A percentile compares a stretch with the other conserved stretches of the same genome.
These are phyloP conservation scores for Hypoxylon sp. DNA, from an alignment of 2,329 filamentous ascomycete genomes.

Conservation along the genomic window DNA sequence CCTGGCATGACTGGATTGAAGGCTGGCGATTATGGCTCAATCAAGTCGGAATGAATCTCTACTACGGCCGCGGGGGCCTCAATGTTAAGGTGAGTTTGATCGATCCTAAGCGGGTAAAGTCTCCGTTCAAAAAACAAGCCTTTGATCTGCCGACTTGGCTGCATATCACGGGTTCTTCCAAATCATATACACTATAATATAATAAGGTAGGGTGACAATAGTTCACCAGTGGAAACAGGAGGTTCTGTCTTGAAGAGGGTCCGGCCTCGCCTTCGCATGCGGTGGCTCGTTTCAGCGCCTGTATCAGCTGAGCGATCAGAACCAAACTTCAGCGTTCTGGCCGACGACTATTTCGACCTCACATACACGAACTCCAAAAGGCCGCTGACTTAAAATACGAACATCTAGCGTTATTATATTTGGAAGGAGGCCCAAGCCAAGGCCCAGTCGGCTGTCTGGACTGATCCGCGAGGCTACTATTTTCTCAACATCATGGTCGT, in stretches of 20 bases:
- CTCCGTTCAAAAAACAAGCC: slow-evolving; percentile 41
- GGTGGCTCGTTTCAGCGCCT: slow-evolving; percentile 44
- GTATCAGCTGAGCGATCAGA: slow-evolving; percentile 42
- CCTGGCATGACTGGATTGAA: slow-evolving; percentile 75
- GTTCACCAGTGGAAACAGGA: slow-evolving; percentile 34
- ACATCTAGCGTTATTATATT: slow-evolving; percentile 73
- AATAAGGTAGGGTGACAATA: slow-evolving; percentile 18
- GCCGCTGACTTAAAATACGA: slow-evolving; percentile 41
- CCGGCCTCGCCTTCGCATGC: slow-evolving; percentile 21
- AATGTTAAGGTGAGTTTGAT: slow-evolving; percentile 66
- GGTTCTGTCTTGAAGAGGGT: slow-evolving; percentile 13
- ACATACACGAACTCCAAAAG: slow-evolving; percentile 17
- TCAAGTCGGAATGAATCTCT: slow-evolving; percentile 77
- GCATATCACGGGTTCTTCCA: slow-evolving; percentile 22
- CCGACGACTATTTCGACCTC: slow-evolving; percentile 13
- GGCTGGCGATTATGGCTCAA: slow-evolving; percentile 76
- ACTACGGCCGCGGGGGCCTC: slow-evolving; percentile 78
- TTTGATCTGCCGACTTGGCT: slow-evolving; percentile 43
- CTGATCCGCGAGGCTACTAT: slow-evolving; percentile 77
- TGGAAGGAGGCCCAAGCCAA: slow-evolving; percentile 78
- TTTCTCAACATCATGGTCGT: slow-evolving; percentile 84
- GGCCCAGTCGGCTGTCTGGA: slow-evolving; percentile 75
- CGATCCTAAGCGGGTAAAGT: slow-evolving; percentile 18
- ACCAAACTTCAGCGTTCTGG: slow-evolving; percentile 22
- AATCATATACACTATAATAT: slow-evolving; percentile 11